A percentile compares a stretch with the other conserved stretches of the same genome.
phyloP scores from a whole-genome alignment of 2,329 filamentous ascomycete species.

The Mollisia scopiformis region DNA sequence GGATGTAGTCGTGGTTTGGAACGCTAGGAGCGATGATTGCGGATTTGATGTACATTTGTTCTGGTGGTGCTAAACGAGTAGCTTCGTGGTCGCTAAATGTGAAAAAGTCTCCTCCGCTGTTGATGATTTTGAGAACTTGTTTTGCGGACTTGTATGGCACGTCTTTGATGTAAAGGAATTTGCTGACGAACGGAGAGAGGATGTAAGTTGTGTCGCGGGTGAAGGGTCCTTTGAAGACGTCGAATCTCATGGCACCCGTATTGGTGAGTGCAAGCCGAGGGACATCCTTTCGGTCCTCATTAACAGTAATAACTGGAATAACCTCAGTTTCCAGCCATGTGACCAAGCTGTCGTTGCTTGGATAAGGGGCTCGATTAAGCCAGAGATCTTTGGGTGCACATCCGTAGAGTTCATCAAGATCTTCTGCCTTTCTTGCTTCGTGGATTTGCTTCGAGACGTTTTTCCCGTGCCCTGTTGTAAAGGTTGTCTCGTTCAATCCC shows the following conservation, averaged over 20 bases:
- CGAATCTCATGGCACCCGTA: conserved; percentile 90
- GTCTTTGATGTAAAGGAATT: conserved; percentile 75
- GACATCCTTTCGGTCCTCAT: conserved; percentile 58
- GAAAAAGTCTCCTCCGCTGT: conserved; percentile 47
- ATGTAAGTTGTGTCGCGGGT: conserved; percentile 86
- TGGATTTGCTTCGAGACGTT: conserved; percentile 73
- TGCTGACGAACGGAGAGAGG: conserved; percentile 84
- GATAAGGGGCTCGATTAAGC: conserved; percentile 79
- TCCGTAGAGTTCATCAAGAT: conserved; percentile 76
- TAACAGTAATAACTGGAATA: conserved; percentile 67
- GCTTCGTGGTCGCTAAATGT: conserved; percentile 44
- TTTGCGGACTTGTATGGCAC: conserved; percentile 79
- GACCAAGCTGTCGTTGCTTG: conserved; percentile 75
- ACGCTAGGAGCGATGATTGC: conserved; percentile 22
- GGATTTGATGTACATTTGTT: conserved; percentile 32
- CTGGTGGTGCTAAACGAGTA: conserved; percentile 32
- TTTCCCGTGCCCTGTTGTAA: conserved; percentile 74
- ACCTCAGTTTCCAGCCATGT: conserved; percentile 78
- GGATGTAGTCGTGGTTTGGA: neutral
- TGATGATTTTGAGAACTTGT: conserved; percentile 65
- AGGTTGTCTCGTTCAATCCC: conserved; percentile 69
- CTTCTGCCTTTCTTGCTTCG: conserved; percentile 68
- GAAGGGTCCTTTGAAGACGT: conserved; percentile 91
- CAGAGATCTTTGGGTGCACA: conserved; percentile 82
- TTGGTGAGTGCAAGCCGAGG: conserved; percentile 79